Evolutionary conservation across 1,284 basidiomycete species (phyloP), one percentile per base, ranked within the genome.

Genomic region (Ceratobasidium sp.): DNA sequence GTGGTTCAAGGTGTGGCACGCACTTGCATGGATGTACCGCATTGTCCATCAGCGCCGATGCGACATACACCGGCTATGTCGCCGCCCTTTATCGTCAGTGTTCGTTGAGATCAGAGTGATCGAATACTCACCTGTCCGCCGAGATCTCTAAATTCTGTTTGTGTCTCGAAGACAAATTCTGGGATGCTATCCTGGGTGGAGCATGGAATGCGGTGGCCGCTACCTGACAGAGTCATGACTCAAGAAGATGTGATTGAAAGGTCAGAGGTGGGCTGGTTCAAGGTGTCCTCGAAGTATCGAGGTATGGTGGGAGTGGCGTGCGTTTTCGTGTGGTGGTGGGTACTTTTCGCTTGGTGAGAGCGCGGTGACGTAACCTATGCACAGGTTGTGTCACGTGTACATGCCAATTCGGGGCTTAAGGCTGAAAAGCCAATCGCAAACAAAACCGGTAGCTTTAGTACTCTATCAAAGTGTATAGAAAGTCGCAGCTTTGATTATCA

Each of bases 1-100:
- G 83, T 7, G 89, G 87, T 18, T 81, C 81, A n/a, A 93, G 87
- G 80, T 87, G 84, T 13, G 91, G 89, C 3, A 86, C 89, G 82
- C 95, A 89, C 86, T 95, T 95, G 89, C 94, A 94, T 9, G 93
- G 93, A 80, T 95, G 93, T 1, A 94, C 92, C 0, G 91, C 89
- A 80, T 86, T 87, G 63, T 87, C 86, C 81, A 93, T 87, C 64
- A 94, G 85, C 20, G 92, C 93, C 13, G 92, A 93, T 33, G 93
- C 94, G 46, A 95, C 81, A 85, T 88, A 95, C 79, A 94, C 83
- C 10, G 92, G 91, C 71, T 78, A 72, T 18, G 55, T 33, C 33
- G 33, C 33, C 15, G 5, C 3, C 49, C 39, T n/a, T 23, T 56
- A 20, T 33, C 18, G 7, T 26, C 20, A 15, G 42, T 40, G 12